A percentile compares a stretch with the other conserved stretches of the same genome.
phyloP scores from a whole-genome alignment of 1,139 yeast genomes.

The Suhomyces guaymorum region DNA sequence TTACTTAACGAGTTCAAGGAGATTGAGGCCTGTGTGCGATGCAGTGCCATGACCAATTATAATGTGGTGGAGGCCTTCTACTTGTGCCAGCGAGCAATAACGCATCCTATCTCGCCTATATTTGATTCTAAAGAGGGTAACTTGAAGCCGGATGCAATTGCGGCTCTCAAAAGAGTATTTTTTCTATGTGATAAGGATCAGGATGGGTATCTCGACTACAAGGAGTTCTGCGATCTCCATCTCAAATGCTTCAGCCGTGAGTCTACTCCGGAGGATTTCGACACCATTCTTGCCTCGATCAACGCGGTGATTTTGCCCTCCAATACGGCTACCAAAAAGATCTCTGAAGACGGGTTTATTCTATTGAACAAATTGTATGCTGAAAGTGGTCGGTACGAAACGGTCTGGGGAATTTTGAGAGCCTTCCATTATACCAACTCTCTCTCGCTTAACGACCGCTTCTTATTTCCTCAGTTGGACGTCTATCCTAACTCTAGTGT shows the following conservation, averaged over 20 bases:
- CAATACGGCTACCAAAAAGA: slow-evolving; percentile 39
- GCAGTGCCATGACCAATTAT: slow-evolving; percentile 76
- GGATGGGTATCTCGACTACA: slow-evolving; percentile 74
- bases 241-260: slow-evolving; percentile 67
- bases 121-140: slow-evolving; percentile 89
- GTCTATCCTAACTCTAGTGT: slow-evolving; percentile 79
- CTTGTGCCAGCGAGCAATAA: slow-evolving; percentile 86
- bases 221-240: slow-evolving; percentile 71
- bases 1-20: slow-evolving; percentile 88
- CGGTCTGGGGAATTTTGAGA: slow-evolving; percentile 91
- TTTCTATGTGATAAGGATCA: slow-evolving; percentile 87
- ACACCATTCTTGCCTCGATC: slow-evolving; percentile 29
- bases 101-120: slow-evolving; percentile 91
- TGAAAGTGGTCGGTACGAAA: slow-evolving; percentile 90
- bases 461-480: slow-evolving; percentile 75
- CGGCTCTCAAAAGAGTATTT: slow-evolving; percentile 79
- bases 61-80: slow-evolving; percentile 91
- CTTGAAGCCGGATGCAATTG: slow-evolving; percentile 72
- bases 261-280: slow-evolving; percentile 30
- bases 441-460: slow-evolving; percentile 74
- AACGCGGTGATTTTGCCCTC: slow-evolving; percentile 30
- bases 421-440: slow-evolving; percentile 91
- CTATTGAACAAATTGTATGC: slow-evolving; percentile 77
- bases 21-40: slow-evolving; percentile 85
- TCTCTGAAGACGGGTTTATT: slow-evolving; percentile 75